Evolutionary conservation across 768 basidiomycete species (phyloP), one percentile per base, ranked within the genome.

Genomic region (Termitomyces sp.): DNA sequence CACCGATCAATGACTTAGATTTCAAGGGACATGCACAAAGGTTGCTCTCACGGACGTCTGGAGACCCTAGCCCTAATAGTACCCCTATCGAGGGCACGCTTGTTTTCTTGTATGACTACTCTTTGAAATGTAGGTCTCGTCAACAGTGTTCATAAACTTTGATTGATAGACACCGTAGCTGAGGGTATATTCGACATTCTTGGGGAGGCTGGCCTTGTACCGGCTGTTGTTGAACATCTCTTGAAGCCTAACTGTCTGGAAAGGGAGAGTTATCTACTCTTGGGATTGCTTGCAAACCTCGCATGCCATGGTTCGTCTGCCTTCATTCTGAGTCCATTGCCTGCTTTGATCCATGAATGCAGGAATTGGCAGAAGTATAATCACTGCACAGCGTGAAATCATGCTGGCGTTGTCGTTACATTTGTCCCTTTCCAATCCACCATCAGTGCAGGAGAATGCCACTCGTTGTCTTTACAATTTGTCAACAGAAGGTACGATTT

Each of bases 381-480:
- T 63, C 15, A 39, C 45, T 6, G 34, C 20, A 1, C 59, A 65
- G 37, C 51, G 57, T 27, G 45, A 61, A 18, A 20, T 49, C 4
- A 57, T 65, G 24, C 41, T 41, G 30, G 59, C 55, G 13, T 55
- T 65, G 36, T 30, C 33, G 30, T 36, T 36, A 20, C 60, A 37
- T 41, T 18, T 65, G 24, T 12, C 41, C 8, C 34, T 50, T 11
- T 46, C 48, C 24, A 45, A 44, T 16, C 44, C 61, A n/a, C 13
- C 34, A n/a, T 34, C 59, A 12, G 58, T 57, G 36, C 59, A 56
- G 34, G 64, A 65, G 37, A 60, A 63, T 18, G 45, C 59, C 13
- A 63, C 59, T 33, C 59, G 63, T 36, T 65, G 58, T 42, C 30
- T 65, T n/a, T 65, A 65, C 46, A 62, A 65, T 39, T 22, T 65